Base-by-base conservation (phyloP, 2,329 filamentous ascomycete species). In the Calycina herbarum region DNA sequence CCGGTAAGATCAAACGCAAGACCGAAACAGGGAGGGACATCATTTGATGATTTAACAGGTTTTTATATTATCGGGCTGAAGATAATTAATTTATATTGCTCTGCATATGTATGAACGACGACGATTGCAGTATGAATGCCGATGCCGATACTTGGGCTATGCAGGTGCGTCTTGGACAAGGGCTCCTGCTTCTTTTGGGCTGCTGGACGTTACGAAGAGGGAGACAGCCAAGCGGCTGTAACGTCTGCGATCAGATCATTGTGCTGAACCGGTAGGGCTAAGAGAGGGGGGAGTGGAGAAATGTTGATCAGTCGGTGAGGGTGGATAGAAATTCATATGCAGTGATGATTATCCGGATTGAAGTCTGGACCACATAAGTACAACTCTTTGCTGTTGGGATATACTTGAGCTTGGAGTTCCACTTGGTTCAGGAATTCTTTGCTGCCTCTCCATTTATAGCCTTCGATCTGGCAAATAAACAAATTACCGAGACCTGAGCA, bases 81-180 rank as follows among this genome's bases (percentile, higher is more conserved):
- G 10, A 11, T 54, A 11, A 27, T 54, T 54, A 54, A 54, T 54
- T 54, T 54, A 54, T 54, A 54, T 54, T 54, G 48, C 48, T 54
- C 24, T 54, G 48, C 48, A 54, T 27, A 54, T 54, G 48, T 54
- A 54, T 54, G 48, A 13, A 7, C 13, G 42, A n/a, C 42, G n/a
- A 48, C 17, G 42, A 48, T 8, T 48, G 17, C 3, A 48, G 42
- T n/a, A 20, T 48, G 17, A 27, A 54, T 54, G 48, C 20, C 48
- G 48, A 54, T 27, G 48, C 20, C 20, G 48, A 54, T 27, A 54
- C 20, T 54, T 54, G 48, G n/a, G 20, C 20, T 54, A 54, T 4
- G 48, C 20, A 24, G 48, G 20, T 54, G 5, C 38, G 13, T 54
- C 48, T 54, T 54, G 48, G 11, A n/a, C 13, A 40, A 54, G n/a